Base-by-base conservation (phyloP, 1,284 basidiomycete genomes). In the Fomitopsis betulina region DNA sequence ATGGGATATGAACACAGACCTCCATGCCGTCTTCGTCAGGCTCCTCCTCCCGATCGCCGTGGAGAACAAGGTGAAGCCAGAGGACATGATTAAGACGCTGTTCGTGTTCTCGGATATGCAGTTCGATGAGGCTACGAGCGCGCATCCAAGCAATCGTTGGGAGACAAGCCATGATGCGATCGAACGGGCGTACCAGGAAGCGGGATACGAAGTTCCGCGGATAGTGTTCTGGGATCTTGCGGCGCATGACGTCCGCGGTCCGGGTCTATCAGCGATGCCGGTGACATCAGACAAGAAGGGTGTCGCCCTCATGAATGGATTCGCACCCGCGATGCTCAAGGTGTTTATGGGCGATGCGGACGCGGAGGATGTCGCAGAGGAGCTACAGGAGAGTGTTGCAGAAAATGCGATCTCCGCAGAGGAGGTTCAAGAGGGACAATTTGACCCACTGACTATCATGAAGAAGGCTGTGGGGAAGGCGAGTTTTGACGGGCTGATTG, bases 31-130 rank as follows among this genome's bases (percentile, higher is more conserved):
- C 17, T 87, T 89, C 66, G 66, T 83, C 57, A 68, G 80, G 7
- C 75, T 87, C 17, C 70, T 90, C 19, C 78, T 91, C 8, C 79
- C 81, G 0, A 77, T 83, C 5, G 87, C 87, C 4, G 63, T 80
- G 57, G 64, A 76, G 63, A 71, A 84, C 64, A 74, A 80, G 0
- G 72, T 91, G n/a, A 74, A 76, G 51, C 78, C 77, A 58, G 84
- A 85, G 54, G 80, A 89, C 55, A 90, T 91, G 87, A 79, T 90
- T 70, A 85, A 87, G 73, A 79, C 83, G 13, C 70, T 91, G 0
- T 89, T 91, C 65, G 77, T 90, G 43, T 91, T 91, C 69, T 81
- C 80, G 4, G 87, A 91, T 66, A 90, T 91, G 89, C 87, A 90
- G 71, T 91, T 91, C 62, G 85, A 91, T 67, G 57, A 58, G 4